Base-by-base conservation (phyloP, 2,329 filamentous ascomycete species). In the Curvularia sp. region DNA sequence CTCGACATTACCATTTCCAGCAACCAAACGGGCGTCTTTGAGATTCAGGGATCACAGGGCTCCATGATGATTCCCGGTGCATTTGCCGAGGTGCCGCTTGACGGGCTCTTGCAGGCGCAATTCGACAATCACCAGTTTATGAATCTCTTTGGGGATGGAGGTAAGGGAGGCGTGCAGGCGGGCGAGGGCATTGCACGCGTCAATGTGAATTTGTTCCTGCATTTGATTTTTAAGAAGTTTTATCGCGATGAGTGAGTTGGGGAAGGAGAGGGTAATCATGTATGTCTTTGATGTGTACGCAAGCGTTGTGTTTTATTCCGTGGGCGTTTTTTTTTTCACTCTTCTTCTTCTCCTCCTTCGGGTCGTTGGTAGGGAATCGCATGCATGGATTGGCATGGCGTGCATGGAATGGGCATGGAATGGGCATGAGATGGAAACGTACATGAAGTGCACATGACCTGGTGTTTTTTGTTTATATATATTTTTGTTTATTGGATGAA, bases 201-300 rank as follows among this genome's bases (percentile, higher is more conserved):
- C 73, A 98, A 98, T 78, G 95, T 99, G 72, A 99, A 99, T 81
- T 79, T 99, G 73, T 87, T 99, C 80, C 83, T 99, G 82, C 95
- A 99, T 84, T 83, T 98, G 78, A 86, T 99, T 68, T 98, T 98
- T 83, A 96, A 96, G 86, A 99, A 99, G 84, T 99, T 99, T 79
- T 99, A 99, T 65, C 72, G 79, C 61, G 81, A 83, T 47, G 66
- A 68, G 56, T 72, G 60, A 54, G 21, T 34, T 18, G 23, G 15
- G n/a, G 34, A 5, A 13, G 23, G 13, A 13, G 21, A 28, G 41
- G 41, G 23, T 27, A 45, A 45, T 45, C 21, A 25, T 42, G 39
- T 25, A 45, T 28, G 15, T 45, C 23, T 45, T 45, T 45, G 42
- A 28, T 28, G 25, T 23, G 25, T 28, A 45, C 42, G 25, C 42